Evolutionary conservation across 179 eudicot species (phyloP), one percentile per base, ranked within the genome.

Genomic region (Amaranthus tricolor): DNA sequence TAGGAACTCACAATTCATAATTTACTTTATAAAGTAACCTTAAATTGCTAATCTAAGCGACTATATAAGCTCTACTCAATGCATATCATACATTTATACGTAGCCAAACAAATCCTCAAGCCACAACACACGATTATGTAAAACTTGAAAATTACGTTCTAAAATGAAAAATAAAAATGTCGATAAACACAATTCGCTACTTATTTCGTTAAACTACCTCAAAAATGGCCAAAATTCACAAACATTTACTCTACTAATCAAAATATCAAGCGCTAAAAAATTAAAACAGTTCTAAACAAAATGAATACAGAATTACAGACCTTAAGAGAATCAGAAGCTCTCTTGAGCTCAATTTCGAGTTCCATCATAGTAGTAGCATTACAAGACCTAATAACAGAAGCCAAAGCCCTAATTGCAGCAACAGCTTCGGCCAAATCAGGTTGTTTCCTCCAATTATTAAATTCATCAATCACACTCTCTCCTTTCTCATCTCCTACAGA

Each of bases 371-470:
- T 94, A 13, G 90, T 86, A 44, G 97, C 98, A 56, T 81, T 81
- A 54, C 98, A 89, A 19, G 85, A 82, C 68, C 96, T 75, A 71
- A 94, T 94, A 11, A 89, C 96, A 12, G 91, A 85, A 20, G 98
- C 98, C 86, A 94, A 78, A 61, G 98, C 97, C 91, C 94, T 88
- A 80, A 92, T 92, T 10, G 98, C 98, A 17, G 98, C 98, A 55
- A 94, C 98, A 0, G 98, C 97, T 82, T 94, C 98, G 1, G 98
- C 98, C 80, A 94, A 76, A 64, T 94, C 98, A 11, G 98, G 97
- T 84, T 88, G 97, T 53, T 88, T 89, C 82, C 98, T 70, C 97
- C 96, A 92, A 57, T 58, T 83, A 59, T 94, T 90, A 51, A 94
- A 94, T 88, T 92, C 98, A 21, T 86, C 96, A 20, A 94, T 84